phyloP scores from a whole-genome alignment of 1,139 yeast genomes.

The Yamadazyma pseudoaaseri region DNA sequence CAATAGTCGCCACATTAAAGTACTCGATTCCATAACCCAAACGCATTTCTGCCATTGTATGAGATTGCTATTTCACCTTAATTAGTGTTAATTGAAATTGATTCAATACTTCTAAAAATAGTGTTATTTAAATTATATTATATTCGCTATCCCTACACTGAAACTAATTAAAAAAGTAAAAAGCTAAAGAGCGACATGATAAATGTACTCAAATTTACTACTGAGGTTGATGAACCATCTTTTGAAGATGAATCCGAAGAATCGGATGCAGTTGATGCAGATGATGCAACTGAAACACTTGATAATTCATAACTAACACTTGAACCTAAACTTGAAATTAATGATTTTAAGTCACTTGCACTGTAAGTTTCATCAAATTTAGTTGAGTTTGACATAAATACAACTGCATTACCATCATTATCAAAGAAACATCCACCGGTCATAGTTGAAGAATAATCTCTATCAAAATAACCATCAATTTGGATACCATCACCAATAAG shows the following conservation, averaged over 20 bases:
- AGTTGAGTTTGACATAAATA: slow-evolving; percentile 59
- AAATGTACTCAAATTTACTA: slow-evolving; percentile 5
- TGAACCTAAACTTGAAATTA: slow-evolving; percentile 32
- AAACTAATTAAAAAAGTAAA: slow-evolving; percentile 8
- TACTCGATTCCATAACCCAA: too few relatives aligned
- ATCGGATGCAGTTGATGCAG: slow-evolving; percentile 12
- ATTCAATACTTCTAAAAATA: too few relatives aligned
- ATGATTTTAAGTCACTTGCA: slow-evolving; percentile 31
- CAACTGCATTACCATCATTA: slow-evolving; percentile 56
- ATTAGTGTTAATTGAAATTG: too few relatives aligned
- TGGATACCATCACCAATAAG: slow-evolving; percentile 59
- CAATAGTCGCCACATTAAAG: too few relatives aligned
- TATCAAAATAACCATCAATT: slow-evolving; percentile 54
- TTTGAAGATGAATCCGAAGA: slow-evolving; percentile 14
- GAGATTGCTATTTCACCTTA: too few relatives aligned
- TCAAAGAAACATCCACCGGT: slow-evolving; percentile 72
- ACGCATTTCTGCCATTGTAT: too few relatives aligned
- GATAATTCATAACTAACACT: slow-evolving; percentile 24
- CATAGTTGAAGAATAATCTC: slow-evolving; percentile 52
- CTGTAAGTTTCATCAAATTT: slow-evolving; percentile 39
- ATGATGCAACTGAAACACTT: slow-evolving; percentile 18
- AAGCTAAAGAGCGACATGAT: slow-evolving; percentile 8
- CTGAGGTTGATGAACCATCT: slow-evolving; percentile 21
- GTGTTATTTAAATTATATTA: too few relatives aligned
- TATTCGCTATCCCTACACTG: too few relatives aligned